Evolutionary conservation across 768 basidiomycete species (phyloP), one percentile per base, ranked within the genome.

Genomic region (Phanerodontia chrysosporium): DNA sequence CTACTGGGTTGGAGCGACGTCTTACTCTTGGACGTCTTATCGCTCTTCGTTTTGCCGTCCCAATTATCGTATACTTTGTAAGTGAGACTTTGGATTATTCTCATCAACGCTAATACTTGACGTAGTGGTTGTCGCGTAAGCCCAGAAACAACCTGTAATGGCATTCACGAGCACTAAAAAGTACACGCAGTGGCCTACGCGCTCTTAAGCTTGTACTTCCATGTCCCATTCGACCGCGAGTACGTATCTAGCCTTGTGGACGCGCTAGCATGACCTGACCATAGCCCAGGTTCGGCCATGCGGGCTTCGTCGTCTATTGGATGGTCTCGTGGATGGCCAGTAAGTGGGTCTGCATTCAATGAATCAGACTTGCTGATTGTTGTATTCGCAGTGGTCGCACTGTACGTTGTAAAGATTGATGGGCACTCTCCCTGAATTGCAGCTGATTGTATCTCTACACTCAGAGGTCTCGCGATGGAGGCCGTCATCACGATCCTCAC

Each of bases 291-390:
- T 83, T 78, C 52, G 81, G 81, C n/a, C 69, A 69, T 42, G 70
- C 70, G 0, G 86, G 86, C 0, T 84, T 87, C 62, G 60, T 86
- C 30, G 71, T 87, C 24, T 87, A 83, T 65, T 88, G 87, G 86
- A 84, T 85, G 83, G 70, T 85, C 59, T 81, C 80, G 58, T 87
- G 77, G 74, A 42, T 74, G 35, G 80, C 75, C 39, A 87, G 60
- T 61, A 28, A 49, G 60, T 61, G 7, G 2, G 9, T 10, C 45
- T 24, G 16, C n/a, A 10, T 8, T n/a, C 30, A 44, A 48, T 32
- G n/a, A 8, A 14, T 3, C 21, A 18, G n/a, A n/a, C n/a, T n/a
- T n/a, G n/a, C 58, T 53, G 25, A 48, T 22, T 3, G 3, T 30
- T 14, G 25, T 7, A 25, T 21, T 51, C 49, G 14, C 29, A 61